Percentiles rank a stretch among this genome's conserved stretches.
Conservation (phyloP, 2,329 filamentous ascomycete genomes). For the Periconia sp. region DNA sequence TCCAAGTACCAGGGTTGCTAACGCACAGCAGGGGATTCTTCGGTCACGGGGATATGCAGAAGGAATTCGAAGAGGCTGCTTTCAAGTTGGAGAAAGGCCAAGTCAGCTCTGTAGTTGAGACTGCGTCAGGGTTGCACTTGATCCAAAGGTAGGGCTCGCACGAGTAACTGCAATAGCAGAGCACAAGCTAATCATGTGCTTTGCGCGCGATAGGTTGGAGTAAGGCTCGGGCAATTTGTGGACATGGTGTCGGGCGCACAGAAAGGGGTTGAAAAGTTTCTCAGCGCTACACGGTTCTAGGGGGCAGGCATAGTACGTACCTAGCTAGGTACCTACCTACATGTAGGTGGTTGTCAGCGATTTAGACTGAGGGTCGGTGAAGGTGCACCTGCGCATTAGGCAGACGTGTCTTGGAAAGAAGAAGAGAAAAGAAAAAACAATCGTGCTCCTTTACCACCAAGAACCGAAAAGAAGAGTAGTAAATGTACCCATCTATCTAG, state of each 20-base stretch:
- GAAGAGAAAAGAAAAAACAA: too few relatives aligned
- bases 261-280: not conserved
- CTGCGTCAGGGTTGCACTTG: conserved; percentile 89
- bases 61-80: conserved; percentile 95
- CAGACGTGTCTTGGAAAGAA: too few relatives aligned
- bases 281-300: not conserved
- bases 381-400: too few relatives aligned
- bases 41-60: conserved; percentile 94
- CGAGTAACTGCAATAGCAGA: not conserved
- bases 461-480: too few relatives aligned
- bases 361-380: too few relatives aligned
- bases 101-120: conserved; percentile 85
- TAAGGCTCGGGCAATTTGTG: conserved; percentile 25
- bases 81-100: conserved; percentile 87
- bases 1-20: conserved; percentile 1
- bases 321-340: too few relatives aligned
- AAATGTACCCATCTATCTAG: too few relatives aligned
- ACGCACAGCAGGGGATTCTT: conserved; percentile 72
- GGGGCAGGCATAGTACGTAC: not conserved
- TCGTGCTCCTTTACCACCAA: too few relatives aligned
- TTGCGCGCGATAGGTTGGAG: conserved; percentile 20
- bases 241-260: not conserved
- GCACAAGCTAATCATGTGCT: conserved; percentile 14
- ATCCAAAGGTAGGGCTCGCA: conserved; percentile 75
- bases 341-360: too few relatives aligned